Conservation (phyloP, 2,329 filamentous ascomycete species). For the Penicillium sp. region DNA sequence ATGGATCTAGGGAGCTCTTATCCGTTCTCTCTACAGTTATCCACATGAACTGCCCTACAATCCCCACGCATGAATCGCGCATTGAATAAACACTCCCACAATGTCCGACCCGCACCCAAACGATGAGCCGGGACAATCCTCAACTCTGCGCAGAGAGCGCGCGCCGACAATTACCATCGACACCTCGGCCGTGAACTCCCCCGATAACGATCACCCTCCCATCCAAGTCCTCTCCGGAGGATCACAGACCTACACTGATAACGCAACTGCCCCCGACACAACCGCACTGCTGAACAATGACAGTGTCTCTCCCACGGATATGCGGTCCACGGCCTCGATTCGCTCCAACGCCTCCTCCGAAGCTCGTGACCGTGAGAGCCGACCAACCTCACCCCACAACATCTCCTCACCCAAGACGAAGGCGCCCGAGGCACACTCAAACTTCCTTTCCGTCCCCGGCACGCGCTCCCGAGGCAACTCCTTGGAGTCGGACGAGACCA, state of each 20-base stretch:
- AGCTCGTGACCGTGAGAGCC: constrained; percentile 50
- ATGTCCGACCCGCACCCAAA: constrained; percentile 31
- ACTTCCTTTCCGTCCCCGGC: constrained; percentile 63
- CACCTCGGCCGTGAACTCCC: constrained; percentile 51
- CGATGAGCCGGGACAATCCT: constrained; percentile 22
- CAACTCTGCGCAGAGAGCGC: constrained; percentile 40
- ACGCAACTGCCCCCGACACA: constrained; percentile 31
- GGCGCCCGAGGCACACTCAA: constrained; percentile 50
- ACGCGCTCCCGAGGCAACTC: constrained; percentile 64
- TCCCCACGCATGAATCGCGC: constrained; percentile 15
- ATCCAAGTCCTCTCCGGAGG: constrained; percentile 36
- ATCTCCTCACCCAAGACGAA: constrained; percentile 60
- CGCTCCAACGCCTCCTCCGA: constrained; percentile 58
- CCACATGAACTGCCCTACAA: constrained; percentile 10
- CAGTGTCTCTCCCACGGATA: constrained; percentile 47
- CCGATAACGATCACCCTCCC: constrained; percentile 34
- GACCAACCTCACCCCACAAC: constrained; percentile 66
- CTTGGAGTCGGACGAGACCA: constrained; percentile 59
- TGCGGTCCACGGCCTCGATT: constrained; percentile 52
- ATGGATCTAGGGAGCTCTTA: neutral
- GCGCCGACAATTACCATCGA: constrained; percentile 58
- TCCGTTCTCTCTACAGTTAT: neutral
- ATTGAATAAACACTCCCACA: constrained; percentile 10
- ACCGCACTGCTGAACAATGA: constrained; percentile 30
- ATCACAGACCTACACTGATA: constrained; percentile 39